These are phyloP conservation scores for Trichoderma atroviride DNA, from an alignment of 2,329 filamentous ascomycete genomes.

Conservation along the genomic window DNA sequence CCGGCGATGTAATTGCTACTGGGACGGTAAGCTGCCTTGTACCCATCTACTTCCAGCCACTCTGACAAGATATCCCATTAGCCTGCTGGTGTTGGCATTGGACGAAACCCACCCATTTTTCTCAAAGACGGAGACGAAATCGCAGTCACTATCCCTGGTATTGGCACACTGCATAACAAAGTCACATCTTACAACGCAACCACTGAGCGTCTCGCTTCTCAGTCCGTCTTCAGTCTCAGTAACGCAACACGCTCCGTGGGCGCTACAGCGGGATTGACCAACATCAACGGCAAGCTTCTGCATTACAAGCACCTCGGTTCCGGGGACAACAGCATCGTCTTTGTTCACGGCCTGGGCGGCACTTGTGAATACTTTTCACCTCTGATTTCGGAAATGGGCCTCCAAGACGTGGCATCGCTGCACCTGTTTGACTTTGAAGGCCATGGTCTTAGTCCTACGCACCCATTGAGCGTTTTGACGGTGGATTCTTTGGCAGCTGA, in stretches of 20 bases:
- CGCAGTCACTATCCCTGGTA: background rate
- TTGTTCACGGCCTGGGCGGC: conserved; percentile 2
- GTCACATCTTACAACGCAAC: background rate
- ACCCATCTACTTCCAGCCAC: background rate
- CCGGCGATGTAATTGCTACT: conserved; percentile 17
- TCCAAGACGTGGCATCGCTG: background rate
- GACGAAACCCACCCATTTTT: conserved; percentile 3
- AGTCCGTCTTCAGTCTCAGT: background rate
- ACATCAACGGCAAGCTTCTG: conserved; percentile 7
- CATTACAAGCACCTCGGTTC: conserved; percentile 4
- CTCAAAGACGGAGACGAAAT: conserved; percentile 6
- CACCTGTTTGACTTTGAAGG: conserved; percentile 22
- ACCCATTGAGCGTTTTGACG: conserved; percentile 15
- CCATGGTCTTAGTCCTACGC: conserved; percentile 17
- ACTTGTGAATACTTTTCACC: background rate
- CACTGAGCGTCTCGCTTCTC: background rate
- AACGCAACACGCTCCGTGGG: conserved; percentile 8
- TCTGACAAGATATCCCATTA: background rate
- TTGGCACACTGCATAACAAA: conserved; percentile 1
- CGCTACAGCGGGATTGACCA: conserved; percentile 7
- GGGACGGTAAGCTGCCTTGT: background rate
- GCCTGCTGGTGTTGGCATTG: conserved; percentile 17
- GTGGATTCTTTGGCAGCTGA: conserved; percentile 6
- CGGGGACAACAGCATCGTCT: background rate
- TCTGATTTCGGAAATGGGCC: background rate